Evolutionary conservation across 208 protist species (phyloP), one percentile per base, ranked within the genome.

Genomic region (Crithidia bombi): DNA sequence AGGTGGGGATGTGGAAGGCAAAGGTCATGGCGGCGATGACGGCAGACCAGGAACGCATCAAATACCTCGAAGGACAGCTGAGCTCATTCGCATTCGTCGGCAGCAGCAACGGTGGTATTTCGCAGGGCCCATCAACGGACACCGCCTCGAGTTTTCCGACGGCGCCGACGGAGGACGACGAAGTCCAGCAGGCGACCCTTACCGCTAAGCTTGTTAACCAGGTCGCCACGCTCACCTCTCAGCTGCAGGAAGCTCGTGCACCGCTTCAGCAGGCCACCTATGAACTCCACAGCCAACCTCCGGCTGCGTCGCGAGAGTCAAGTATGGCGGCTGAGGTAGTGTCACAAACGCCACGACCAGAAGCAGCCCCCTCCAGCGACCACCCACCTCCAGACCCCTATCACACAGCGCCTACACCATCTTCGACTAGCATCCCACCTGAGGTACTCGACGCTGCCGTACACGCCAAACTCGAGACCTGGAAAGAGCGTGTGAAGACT

Each of bases 1-100:
- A 83, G 57, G 69, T 87, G 11, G 61, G 81, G 21, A 35, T 10
- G 41, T 87, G 76, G 75, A 81, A 81, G 65, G 32, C 44, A 14
- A 81, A 81, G 30, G 81, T 83, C 21, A 78, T 81, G 62, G 7
- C 69, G 0, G 56, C 49, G 21, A 74, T 78, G 64, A 73, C 56
- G 26, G 38, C 54, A 0, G 77, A 83, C 28, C 72, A 79, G 61
- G 47, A 78, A n/a, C 65, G 47, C 11, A 87, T 87, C 28, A 33
- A 32, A 15, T 43, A 47, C 14, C 55, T 75, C 12, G 62, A 75
- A 49, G 62, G n/a, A 12, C 62, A 57, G 56, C 43, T 75, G 17
- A n/a, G n/a, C n/a, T n/a, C n/a, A n/a, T n/a, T n/a, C n/a, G n/a
- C n/a, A n/a, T n/a, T n/a, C n/a, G n/a, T n/a, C n/a, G n/a, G 61